phyloP scores from a whole-genome alignment of 495 filamentous ascomycete species.

The Aspergillus sclerotiicarbonarius region DNA sequence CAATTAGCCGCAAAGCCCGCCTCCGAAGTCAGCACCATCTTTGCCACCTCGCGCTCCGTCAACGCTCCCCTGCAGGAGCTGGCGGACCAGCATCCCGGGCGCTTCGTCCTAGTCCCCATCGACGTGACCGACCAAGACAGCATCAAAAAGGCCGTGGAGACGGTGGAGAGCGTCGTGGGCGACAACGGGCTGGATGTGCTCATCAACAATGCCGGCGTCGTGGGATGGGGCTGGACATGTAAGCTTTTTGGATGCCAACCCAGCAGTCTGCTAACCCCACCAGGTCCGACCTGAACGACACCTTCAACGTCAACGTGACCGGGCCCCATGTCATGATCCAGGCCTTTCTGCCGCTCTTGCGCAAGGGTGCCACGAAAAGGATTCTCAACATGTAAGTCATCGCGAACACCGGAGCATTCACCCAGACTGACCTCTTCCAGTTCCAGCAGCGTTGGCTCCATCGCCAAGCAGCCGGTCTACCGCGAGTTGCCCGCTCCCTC shows the following conservation, averaged over 20 bases:
- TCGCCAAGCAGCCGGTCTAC: constrained; percentile 23
- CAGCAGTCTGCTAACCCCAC: neutral
- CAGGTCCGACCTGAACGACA: constrained; percentile 35
- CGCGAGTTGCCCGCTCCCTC: constrained; percentile 29
- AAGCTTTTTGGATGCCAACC: too few relatives aligned
- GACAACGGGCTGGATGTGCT: constrained; percentile 50
- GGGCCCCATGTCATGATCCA: constrained; percentile 41
- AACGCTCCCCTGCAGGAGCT: constrained; percentile 29
- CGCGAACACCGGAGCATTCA: neutral
- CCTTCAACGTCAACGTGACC: constrained; percentile 46
- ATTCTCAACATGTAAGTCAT: constrained; percentile 46
- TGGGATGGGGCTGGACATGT: constrained; percentile 32
- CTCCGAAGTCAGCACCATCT: constrained; percentile 32
- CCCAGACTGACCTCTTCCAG: constrained; percentile 3
- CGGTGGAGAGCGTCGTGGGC: constrained; percentile 33
- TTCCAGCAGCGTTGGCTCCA: constrained; percentile 46
- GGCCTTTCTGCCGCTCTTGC: constrained; percentile 45
- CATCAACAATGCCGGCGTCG: constrained; percentile 51
- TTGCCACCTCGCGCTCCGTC: constrained; percentile 36
- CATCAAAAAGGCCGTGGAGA: constrained; percentile 38
- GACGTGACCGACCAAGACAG: constrained; percentile 45
- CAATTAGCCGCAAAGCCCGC: constrained; percentile 13
- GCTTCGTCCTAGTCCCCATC: constrained; percentile 28
- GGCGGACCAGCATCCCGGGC: constrained; percentile 18
- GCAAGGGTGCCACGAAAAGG: constrained; percentile 44